These are phyloP conservation scores for Coix lacrymajobi DNA, from an alignment of 176 grass and related monocot species.

Conservation along the genomic window DNA sequence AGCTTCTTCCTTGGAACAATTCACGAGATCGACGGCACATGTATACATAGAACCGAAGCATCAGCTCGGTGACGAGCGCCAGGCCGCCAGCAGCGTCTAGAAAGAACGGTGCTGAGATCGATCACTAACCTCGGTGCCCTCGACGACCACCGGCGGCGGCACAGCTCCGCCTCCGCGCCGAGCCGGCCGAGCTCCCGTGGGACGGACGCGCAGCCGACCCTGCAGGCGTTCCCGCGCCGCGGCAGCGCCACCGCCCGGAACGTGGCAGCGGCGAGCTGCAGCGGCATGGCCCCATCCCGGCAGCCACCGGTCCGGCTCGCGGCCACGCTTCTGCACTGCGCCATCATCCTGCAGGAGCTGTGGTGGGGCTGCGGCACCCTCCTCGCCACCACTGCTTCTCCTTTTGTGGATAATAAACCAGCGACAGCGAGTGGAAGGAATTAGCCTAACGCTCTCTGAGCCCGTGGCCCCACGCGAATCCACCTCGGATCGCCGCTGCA, in stretches of 20 bases:
- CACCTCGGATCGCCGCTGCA: background rate
- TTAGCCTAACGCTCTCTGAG: background rate
- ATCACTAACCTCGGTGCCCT: constrained; percentile 25
- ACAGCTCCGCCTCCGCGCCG: background rate
- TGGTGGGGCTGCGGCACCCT: background rate
- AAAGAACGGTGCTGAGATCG: background rate
- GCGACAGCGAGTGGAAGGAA: background rate
- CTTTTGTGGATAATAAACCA: constrained; percentile 19
- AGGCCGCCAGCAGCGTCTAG: background rate
- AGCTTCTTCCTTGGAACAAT: constrained; percentile 28
- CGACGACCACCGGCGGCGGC: background rate
- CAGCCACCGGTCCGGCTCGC: constrained; percentile 1
- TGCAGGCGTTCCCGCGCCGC: background rate
- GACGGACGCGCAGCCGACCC: background rate
- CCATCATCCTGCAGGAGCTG: constrained; percentile 24
- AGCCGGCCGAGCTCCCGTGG: constrained; percentile 14
- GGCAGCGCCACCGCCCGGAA: background rate
- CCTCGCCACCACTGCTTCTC: constrained; percentile 5
- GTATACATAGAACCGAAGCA: background rate
- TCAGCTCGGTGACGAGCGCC: background rate
- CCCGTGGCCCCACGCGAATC: background rate
- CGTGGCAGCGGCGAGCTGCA: background rate
- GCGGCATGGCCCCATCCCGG: background rate
- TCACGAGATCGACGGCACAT: background rate
- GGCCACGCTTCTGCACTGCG: constrained; percentile 26